These are phyloP conservation scores for Oehlia diaphana DNA, from an alignment of 192 early-diverging fungal species.

Conservation along the genomic window DNA sequence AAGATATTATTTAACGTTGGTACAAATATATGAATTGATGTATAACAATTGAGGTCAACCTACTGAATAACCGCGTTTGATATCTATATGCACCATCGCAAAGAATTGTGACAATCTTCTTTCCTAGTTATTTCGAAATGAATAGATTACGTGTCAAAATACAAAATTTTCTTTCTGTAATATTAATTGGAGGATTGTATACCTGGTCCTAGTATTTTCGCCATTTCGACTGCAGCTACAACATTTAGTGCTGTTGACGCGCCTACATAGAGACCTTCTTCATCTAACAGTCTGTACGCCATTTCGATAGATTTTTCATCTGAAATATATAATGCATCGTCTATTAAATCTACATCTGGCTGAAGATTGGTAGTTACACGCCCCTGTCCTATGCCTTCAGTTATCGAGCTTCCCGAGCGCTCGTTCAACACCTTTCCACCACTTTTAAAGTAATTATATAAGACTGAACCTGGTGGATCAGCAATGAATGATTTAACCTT, in stretches of 20 bases:
- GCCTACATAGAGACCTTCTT: conserved; percentile 93
- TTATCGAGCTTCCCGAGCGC: conserved; percentile 83
- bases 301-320: conserved; percentile 82
- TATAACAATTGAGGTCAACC: conserved; percentile 30
- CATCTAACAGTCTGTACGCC: conserved; percentile 87
- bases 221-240: conserved; percentile 89
- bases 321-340: conserved; percentile 79
- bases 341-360: conserved; percentile 75
- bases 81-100: conserved; percentile 90
- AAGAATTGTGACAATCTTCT: conserved; percentile 82
- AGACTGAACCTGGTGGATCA: conserved; percentile 93
- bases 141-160: neutral
- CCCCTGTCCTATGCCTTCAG: conserved; percentile 96
- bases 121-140: conserved; percentile 32
- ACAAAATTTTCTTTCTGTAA: neutral
- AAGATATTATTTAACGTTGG: too few species aligned
- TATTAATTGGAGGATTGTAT: conserved; percentile 16
- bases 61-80: conserved; percentile 79
- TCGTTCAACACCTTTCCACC: conserved; percentile 60
- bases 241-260: conserved; percentile 92
- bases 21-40: neutral
- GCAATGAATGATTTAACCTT: conserved; percentile 81
- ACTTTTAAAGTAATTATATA: conserved; percentile 79
- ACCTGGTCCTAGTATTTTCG: conserved; percentile 78
- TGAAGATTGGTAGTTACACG: conserved; percentile 89